Percentiles rank a stretch among this genome's conserved stretches.
Conservation (phyloP, 257 asterid genomes). For the Solanum corneliomulleri region DNA sequence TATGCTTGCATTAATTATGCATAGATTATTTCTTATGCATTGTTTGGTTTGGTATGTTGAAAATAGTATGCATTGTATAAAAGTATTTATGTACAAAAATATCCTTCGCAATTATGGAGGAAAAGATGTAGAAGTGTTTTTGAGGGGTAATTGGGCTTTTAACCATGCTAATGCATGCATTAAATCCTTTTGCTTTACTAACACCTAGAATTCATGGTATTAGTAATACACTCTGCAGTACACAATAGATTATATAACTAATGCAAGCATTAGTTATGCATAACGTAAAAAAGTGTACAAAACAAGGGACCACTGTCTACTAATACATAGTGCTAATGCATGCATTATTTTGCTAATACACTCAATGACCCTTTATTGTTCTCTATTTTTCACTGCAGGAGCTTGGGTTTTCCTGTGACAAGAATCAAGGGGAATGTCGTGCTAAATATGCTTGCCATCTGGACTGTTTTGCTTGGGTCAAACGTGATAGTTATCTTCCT, state of each 20-base stretch:
- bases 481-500: constrained; percentile 99
- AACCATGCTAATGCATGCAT: neutral
- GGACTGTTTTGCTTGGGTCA: constrained; percentile 99
- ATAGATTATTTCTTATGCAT: no score
- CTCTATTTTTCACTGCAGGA: constrained; percentile 37
- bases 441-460: constrained; percentile 97
- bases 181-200: neutral
- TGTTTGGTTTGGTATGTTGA: neutral
- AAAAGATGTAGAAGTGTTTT: neutral
- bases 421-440: constrained; percentile 92
- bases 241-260: neutral
- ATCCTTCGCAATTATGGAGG: neutral
- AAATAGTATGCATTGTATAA: neutral
- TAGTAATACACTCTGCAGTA: neutral
- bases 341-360: neutral
- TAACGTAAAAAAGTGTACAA: neutral
- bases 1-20: neutral
- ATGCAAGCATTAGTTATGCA: neutral
- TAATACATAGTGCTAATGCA: neutral
- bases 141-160: neutral
- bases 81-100: no score
- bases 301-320: neutral
- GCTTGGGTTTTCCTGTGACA: constrained; percentile 92
- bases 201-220: neutral
- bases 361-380: neutral